A percentile compares a stretch with the other conserved stretches of the same genome.
phyloP scores from a whole-genome alignment of 768 basidiomycete genomes.

The Kwoniella heveanensis region DNA sequence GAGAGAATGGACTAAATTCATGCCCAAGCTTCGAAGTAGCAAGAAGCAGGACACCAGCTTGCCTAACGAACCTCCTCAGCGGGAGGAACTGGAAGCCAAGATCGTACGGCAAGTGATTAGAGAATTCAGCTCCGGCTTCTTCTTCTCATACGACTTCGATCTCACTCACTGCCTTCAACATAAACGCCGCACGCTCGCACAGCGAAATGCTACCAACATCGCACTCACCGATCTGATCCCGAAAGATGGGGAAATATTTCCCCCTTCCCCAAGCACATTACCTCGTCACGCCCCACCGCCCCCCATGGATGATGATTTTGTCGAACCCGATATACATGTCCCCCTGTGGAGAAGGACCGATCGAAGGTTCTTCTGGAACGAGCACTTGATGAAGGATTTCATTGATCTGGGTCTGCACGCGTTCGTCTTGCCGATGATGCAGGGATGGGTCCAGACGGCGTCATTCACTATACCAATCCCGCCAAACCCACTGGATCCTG shows the following conservation, averaged over 20 bases:
- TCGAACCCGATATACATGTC: conserved; percentile 73
- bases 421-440: conserved; percentile 87
- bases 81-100: conserved; percentile 73
- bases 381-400: conserved; percentile 79
- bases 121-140: conserved; percentile 84
- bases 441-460: conserved; percentile 83
- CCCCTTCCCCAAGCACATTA: conserved; percentile 64
- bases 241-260: conserved; percentile 18
- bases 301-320: conserved; percentile 63
- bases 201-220: conserved; percentile 29
- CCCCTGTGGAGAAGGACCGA: conserved; percentile 92
- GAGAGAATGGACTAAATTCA: conserved; percentile 30
- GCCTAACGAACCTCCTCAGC: conserved; percentile 37
- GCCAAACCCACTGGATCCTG: conserved; percentile 34
- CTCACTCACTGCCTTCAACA: conserved; percentile 50
- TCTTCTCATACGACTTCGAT: conserved; percentile 86
- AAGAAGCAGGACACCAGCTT: conserved; percentile 20
- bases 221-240: conserved; percentile 44
- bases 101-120: conserved; percentile 76
- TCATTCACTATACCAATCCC: conserved; percentile 63
- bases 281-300: conserved; percentile 62
- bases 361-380: conserved; percentile 95
- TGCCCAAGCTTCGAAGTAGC: conserved; percentile 27
- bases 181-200: conserved; percentile 41
- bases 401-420: conserved; percentile 85